Conservation (phyloP, 1,139 yeast genomes). For the Neolecta irregularis region DNA sequence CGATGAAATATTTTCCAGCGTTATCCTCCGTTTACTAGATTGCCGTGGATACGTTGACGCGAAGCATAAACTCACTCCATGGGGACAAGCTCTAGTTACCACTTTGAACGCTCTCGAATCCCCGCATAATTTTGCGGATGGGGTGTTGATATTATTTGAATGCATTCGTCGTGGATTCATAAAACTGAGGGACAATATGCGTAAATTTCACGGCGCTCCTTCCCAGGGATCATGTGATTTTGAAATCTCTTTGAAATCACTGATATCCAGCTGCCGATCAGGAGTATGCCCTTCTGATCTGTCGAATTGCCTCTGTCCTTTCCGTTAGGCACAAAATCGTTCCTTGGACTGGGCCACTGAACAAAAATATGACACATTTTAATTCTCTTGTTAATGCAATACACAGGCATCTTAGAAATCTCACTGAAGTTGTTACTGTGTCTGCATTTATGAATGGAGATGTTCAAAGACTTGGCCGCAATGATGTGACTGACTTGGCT, state of each 20-base stretch:
- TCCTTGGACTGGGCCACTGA: constrained; percentile 56
- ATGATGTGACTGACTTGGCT: constrained; percentile 22
- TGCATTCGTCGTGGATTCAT: constrained; percentile 20
- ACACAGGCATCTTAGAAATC: constrained; percentile 36
- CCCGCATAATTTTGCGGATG: constrained; percentile 19
- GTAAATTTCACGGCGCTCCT: constrained; percentile 24
- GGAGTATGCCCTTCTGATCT: constrained; percentile 34
- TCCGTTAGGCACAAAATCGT: constrained; percentile 40
- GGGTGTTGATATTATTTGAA: constrained; percentile 19
- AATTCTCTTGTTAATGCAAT: constrained; percentile 50
- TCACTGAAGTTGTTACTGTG: constrained; percentile 39
- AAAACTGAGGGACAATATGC: constrained; percentile 11
- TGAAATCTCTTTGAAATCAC: constrained; percentile 2
- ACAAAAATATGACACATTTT: constrained; percentile 46
- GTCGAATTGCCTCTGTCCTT: constrained; percentile 44
- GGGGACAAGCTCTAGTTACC: constrained; percentile 41
- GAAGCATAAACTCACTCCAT: constrained; percentile 31
- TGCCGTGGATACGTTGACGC: constrained; percentile 40
- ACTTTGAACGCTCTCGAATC: constrained; percentile 18
- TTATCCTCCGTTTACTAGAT: constrained; percentile 42
- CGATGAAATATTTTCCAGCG: constrained; percentile 46
- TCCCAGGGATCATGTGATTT: constrained; percentile 20
- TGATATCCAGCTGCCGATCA: constrained; percentile 20
- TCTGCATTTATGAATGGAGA: constrained; percentile 42
- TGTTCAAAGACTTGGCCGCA: constrained; percentile 26